phyloP scores from a whole-genome alignment of 352 stramenopile species.

The Stramenopiles sp. region DNA sequence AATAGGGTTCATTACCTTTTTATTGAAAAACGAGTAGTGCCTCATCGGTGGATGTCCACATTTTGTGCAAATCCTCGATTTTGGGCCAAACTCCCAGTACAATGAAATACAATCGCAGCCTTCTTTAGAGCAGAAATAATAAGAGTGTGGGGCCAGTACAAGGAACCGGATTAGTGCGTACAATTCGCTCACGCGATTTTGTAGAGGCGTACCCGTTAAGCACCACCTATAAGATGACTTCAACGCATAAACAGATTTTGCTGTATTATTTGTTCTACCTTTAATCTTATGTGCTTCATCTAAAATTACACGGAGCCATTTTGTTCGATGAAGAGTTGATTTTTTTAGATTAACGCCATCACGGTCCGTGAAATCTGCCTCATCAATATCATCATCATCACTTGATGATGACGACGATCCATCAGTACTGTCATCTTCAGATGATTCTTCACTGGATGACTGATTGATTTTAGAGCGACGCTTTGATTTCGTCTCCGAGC shows the following conservation, averaged over 20 bases:
- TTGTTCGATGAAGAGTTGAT: constrained; percentile 60
- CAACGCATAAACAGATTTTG: constrained; percentile 85
- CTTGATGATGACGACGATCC: constrained; percentile 13
- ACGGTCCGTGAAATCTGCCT: constrained; percentile 26
- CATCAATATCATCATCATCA: constrained; percentile 23
- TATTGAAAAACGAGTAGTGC: constrained; percentile 96
- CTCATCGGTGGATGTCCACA: constrained; percentile 80
- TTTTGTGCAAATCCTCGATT: constrained; percentile 40
- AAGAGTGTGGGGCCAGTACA: constrained; percentile 84
- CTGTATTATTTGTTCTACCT: constrained; percentile 59
- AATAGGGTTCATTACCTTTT: constrained; percentile 94
- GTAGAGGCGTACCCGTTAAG: constrained; percentile 82
- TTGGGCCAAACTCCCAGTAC: constrained; percentile 67
- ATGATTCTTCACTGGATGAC: constrained; percentile 9
- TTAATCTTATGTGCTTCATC: constrained; percentile 90
- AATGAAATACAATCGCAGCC: constrained; percentile 79
- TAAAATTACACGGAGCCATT: constrained; percentile 90
- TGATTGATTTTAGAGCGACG: constrained; percentile 1
- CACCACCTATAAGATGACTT: constrained; percentile 90
- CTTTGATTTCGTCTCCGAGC: neutral
- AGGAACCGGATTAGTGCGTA: constrained; percentile 95
- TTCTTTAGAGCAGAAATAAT: constrained; percentile 82
- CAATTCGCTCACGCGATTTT: constrained; percentile 79
- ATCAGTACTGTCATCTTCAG: constrained; percentile 10
- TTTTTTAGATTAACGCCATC: constrained; percentile 23